phyloP scores from a whole-genome alignment of 805 yeast species.

The Maudiozyma serrabonitensis region DNA sequence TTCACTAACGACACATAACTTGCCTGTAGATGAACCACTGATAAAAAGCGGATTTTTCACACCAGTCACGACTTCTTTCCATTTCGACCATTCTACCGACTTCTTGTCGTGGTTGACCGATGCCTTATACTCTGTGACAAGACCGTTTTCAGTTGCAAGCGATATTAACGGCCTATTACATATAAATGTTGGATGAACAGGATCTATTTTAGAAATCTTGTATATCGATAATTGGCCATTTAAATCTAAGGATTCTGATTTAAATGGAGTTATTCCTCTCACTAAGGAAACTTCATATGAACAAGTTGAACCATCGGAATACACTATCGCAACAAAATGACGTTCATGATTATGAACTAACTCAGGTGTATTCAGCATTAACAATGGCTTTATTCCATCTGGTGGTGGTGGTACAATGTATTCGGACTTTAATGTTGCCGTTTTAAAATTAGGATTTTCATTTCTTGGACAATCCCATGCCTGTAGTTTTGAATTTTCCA shows the following conservation, averaged over 20 bases:
- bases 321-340: conserved; percentile 46
- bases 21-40: conserved; percentile 67
- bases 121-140: conserved; percentile 40
- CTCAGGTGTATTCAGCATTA: conserved; percentile 32
- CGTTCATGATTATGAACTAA: conserved; percentile 22
- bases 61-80: conserved; percentile 45
- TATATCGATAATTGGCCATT: conserved; percentile 30
- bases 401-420: conserved; percentile 2
- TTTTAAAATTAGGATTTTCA: conserved; percentile 13
- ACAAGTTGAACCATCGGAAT: conserved; percentile 24
- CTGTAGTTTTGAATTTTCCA: conserved; percentile 35
- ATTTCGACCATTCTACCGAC: conserved; percentile 43
- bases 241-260: conserved; percentile 11
- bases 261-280: conserved; percentile 29
- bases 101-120: conserved; percentile 15
- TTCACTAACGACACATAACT: conserved; percentile 63
- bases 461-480: conserved; percentile 50
- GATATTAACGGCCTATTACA: conserved; percentile 41
- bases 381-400: conserved; percentile 10
- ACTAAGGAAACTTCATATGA: conserved; percentile 25
- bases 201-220: conserved; percentile 53
- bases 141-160: conserved; percentile 44
- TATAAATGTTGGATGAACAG: conserved; percentile 37
- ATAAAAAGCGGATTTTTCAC: conserved; percentile 42
- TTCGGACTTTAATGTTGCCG: conserved; percentile 11